Base-by-base conservation (phyloP, 306 rosid species). In the Albizia julibrissin region DNA sequence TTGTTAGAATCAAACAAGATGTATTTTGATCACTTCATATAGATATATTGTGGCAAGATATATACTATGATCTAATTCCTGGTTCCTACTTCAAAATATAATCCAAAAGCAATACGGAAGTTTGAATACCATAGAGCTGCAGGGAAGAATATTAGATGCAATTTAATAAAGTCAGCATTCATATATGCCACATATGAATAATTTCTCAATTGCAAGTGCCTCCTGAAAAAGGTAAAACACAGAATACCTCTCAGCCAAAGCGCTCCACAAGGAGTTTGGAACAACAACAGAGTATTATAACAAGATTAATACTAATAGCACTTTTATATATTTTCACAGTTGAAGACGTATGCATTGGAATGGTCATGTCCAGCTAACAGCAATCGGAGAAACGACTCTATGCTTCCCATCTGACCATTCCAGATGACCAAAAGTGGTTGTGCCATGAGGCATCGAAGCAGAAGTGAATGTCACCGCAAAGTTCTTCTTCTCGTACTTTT, bases 321-420 rank as follows among this genome's bases (percentile, higher is more conserved):
- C 42, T 77, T 22, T 39, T 86, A 77, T 74, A 78, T 73, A 72
- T 47, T 70, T n/a, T 81, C 54, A 69, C 56, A 75, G 47, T 58
- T n/a, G 43, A 49, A 73, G 39, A 34, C 39, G 54, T 34, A 80
- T 12, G 11, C 11, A 21, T 34, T 34, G 62, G 12, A 54, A 54
- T 80, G 27, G 50, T 82, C 83, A 95, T 73, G 82, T 79, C 99
- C 99, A 95, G 84, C 83, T 89, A 85, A 93, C 87, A 61, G 98
- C 98, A 79, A 95, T 85, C 2, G 97, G 94, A 84, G 94, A 92
- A 1, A 91, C 90, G 19, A 95, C 94, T 15, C 40, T 72, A 80
- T 90, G 98, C 82, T 90, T 92, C 83, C 98, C 99, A 79, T 92
- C 98, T 0, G 94, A 90, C 98, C 98, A 95, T 84, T 87, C 92